These are phyloP conservation scores for Fusarium torreyae DNA, from an alignment of 2,329 filamentous ascomycete species.

Conservation along the genomic window DNA sequence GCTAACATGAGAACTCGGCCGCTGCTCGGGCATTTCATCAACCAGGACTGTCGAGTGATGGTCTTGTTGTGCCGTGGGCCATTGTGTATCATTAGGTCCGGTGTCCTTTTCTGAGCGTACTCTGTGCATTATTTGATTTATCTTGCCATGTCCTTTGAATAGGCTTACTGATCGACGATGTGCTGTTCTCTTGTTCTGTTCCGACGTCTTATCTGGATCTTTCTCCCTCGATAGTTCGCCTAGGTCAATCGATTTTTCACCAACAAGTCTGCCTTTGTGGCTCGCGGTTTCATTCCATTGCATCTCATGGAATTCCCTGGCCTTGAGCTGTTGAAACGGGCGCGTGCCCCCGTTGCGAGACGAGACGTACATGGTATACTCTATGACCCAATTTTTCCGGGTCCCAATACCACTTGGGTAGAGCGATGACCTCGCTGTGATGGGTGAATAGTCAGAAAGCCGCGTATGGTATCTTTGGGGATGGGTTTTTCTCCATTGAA, in stretches of 20 bases:
- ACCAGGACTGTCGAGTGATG: conserved; percentile 9
- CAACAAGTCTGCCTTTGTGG: conserved; percentile 52
- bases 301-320: conserved; percentile 59
- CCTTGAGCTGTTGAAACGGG: conserved; percentile 55
- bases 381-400: conserved; percentile 60
- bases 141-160: conserved; percentile 3
- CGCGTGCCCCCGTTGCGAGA: conserved; percentile 57
- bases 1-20: conserved; percentile 43
- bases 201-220: neutral
- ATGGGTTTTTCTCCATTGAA: conserved; percentile 57
- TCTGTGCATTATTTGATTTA: conserved; percentile 27
- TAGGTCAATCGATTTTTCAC: conserved; percentile 51
- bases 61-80: neutral
- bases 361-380: conserved; percentile 61
- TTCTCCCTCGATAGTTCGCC: conserved; percentile 20
- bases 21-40: conserved; percentile 25
- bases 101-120: conserved; percentile 21
- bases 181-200: neutral
- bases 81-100: neutral
- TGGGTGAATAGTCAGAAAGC: conserved; percentile 57
- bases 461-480: conserved; percentile 58
- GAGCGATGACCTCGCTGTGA: conserved; percentile 14
- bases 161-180: conserved; percentile 13
- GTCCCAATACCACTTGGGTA: conserved; percentile 53
- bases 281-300: conserved; percentile 56